Conservation (phyloP, 345 rosid species). For the Eucalyptus albens region DNA sequence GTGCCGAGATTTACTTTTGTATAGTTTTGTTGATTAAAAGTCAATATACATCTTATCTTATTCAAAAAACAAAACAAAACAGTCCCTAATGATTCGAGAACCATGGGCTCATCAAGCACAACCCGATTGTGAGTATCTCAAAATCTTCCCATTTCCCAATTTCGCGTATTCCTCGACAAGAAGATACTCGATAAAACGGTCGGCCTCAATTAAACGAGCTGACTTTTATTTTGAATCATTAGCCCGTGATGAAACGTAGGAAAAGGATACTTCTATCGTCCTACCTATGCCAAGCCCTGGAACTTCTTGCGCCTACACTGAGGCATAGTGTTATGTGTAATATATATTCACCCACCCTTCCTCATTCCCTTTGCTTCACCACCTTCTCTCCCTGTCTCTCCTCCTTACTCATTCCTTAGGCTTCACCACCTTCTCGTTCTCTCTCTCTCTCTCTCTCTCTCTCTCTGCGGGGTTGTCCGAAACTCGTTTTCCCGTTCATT, state of each 20-base stretch:
- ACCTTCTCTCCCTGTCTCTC: not conserved
- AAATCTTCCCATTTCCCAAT: not conserved
- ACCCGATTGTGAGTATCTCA: not conserved
- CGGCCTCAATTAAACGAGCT: not conserved
- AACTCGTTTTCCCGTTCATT: not conserved
- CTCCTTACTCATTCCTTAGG: not conserved
- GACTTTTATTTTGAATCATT: not conserved
- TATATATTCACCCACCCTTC: not conserved
- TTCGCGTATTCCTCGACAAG: not conserved
- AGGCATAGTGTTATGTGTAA: not conserved
- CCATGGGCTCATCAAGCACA: not conserved
- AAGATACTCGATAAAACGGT: not conserved
- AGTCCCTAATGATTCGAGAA: not conserved
- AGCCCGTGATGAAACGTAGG: not conserved
- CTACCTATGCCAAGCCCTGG: not conserved
- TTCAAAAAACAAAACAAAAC: not conserved
- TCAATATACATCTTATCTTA: too few relatives aligned
- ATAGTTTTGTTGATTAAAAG: too few relatives aligned
- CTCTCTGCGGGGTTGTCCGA: not conserved
- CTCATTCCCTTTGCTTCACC: not conserved
- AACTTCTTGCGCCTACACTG: not conserved
- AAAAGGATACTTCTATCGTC: not conserved
- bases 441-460: not conserved
- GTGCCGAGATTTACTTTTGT: too few relatives aligned
- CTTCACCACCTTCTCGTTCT: not conserved